Conservation (phyloP, 495 filamentous ascomycete species). For the Oidiodendron maius region DNA sequence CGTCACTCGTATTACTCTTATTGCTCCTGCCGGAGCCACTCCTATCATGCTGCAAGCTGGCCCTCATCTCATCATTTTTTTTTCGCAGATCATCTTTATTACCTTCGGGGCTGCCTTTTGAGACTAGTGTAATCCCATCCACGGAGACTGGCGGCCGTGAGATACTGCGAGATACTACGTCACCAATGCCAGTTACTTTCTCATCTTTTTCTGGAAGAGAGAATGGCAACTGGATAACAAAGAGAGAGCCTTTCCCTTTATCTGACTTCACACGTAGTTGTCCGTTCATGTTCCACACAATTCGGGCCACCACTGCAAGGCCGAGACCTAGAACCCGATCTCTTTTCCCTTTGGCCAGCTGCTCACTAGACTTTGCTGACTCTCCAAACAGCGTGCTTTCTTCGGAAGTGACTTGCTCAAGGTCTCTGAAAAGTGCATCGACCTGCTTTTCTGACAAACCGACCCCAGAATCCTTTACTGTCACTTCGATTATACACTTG, state of each 20-base stretch:
- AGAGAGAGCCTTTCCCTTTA: slow-evolving; percentile 77
- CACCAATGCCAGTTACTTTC: neutral
- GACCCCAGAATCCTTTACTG: slow-evolving; percentile 70
- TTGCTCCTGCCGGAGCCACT: slow-evolving; percentile 48
- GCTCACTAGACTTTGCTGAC: slow-evolving; percentile 23
- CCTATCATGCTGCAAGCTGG: slow-evolving; percentile 43
- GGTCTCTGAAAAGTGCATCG: slow-evolving; percentile 74
- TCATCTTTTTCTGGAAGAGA: slow-evolving; percentile 47
- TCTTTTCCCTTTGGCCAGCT: slow-evolving; percentile 13
- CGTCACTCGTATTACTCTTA: slow-evolving; percentile 58
- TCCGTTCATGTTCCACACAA: slow-evolving; percentile 84
- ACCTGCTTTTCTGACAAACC: slow-evolving; percentile 72
- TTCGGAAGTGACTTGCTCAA: slow-evolving; percentile 77
- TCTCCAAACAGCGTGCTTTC: slow-evolving; percentile 30
- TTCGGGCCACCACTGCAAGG: slow-evolving; percentile 78
- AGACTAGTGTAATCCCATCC: slow-evolving; percentile 54
- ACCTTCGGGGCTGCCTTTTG: slow-evolving; percentile 28
- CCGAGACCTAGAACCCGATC: slow-evolving; percentile 64
- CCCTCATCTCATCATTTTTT: slow-evolving; percentile 33
- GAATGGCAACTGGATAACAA: slow-evolving; percentile 69
- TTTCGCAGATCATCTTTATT: slow-evolving; percentile 14
- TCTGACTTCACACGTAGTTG: slow-evolving; percentile 86
- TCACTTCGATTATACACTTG: slow-evolving; percentile 54
- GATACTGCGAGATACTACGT: neutral
- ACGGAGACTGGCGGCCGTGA: slow-evolving; percentile 26